Evolutionary conservation across 1,284 basidiomycete genomes (phyloP).

Genomic region (Ustilago lituana): DNA sequence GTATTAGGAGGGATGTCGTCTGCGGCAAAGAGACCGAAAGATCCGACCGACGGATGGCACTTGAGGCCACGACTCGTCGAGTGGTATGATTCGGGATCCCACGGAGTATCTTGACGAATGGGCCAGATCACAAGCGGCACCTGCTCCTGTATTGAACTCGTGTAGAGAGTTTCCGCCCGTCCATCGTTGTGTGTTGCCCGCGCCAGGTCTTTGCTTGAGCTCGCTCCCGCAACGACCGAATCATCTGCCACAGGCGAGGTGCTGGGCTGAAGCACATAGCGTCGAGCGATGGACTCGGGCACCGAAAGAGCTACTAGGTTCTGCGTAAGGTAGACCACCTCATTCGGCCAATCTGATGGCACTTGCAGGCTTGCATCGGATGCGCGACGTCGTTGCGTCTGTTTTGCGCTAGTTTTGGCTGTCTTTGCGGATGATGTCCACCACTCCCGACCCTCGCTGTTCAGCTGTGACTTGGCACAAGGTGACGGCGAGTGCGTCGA

Average conservation of each 20-base stretch:
- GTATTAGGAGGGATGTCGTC: slow-evolving; percentile 76
- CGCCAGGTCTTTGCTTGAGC: neutral
- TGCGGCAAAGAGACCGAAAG: slow-evolving; percentile 81
- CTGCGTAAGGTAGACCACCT: slow-evolving; percentile 37
- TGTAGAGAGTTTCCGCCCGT: slow-evolving; percentile 8
- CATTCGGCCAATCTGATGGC: slow-evolving; percentile 25
- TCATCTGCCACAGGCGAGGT: neutral
- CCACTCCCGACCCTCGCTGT: slow-evolving; percentile 9
- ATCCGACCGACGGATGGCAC: slow-evolving; percentile 80
- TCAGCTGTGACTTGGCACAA: slow-evolving; percentile 3
- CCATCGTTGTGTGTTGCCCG: slow-evolving; percentile 32
- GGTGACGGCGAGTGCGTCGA: slow-evolving; percentile 4
- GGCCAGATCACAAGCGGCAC: slow-evolving; percentile 20
- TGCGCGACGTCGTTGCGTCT: neutral
- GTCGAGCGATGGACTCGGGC: slow-evolving; percentile 12
- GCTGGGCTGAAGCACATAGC: slow-evolving; percentile 23
- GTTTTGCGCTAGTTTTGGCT: neutral
- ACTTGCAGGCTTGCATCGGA: neutral
- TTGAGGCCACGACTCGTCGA: slow-evolving; percentile 30
- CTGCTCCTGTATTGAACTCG: slow-evolving; percentile 12
- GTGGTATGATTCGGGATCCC: slow-evolving; percentile 28
- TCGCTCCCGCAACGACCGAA: neutral
- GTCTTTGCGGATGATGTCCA: neutral
- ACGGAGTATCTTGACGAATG: slow-evolving; percentile 18
- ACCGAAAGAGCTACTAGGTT: slow-evolving; percentile 25